Percentiles rank a stretch among this genome's conserved stretches.
Conservation (phyloP, 441 rosid species). For the Gossypium schwendimanii region DNA sequence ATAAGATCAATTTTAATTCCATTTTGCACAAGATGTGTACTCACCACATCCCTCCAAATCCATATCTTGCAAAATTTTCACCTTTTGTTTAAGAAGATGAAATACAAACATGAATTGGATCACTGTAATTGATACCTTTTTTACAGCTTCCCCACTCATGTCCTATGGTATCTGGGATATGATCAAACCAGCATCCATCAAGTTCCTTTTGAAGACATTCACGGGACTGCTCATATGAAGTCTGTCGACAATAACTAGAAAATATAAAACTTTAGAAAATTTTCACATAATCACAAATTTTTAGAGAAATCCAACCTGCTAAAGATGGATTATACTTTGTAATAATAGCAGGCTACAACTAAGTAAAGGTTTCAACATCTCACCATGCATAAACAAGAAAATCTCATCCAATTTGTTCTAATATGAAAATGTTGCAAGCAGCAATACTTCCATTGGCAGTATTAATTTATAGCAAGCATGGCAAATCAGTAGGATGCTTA, state of each 20-base stretch:
- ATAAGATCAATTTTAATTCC: not conserved
- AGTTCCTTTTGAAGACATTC: slow-evolving; percentile 42
- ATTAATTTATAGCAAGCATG: not conserved
- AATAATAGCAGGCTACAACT: not conserved
- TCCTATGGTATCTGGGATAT: slow-evolving; percentile 43
- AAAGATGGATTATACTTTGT: not conserved
- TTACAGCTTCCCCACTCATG: slow-evolving; percentile 54
- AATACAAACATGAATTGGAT: slow-evolving; percentile 5
- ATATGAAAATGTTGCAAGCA: not conserved
- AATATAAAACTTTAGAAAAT: slow-evolving; percentile 58
- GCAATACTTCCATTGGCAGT: not conserved
- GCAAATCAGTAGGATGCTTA: slow-evolving; percentile 30
- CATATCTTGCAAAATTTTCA: not conserved
- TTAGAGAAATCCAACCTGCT: not conserved
- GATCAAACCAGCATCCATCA: slow-evolving; percentile 62
- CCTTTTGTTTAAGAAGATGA: not conserved
- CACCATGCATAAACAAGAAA: not conserved
- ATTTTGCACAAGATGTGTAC: not conserved
- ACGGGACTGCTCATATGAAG: slow-evolving; percentile 36
- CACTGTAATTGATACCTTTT: slow-evolving; percentile 30
- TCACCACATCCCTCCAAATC: not conserved
- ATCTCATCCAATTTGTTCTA: not conserved
- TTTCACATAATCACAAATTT: not conserved
- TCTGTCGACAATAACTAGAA: slow-evolving; percentile 60
- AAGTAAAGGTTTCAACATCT: not conserved